Base-by-base conservation (phyloP, 2,329 filamentous ascomycete species). In the Atkinsonella hypoxylon region DNA sequence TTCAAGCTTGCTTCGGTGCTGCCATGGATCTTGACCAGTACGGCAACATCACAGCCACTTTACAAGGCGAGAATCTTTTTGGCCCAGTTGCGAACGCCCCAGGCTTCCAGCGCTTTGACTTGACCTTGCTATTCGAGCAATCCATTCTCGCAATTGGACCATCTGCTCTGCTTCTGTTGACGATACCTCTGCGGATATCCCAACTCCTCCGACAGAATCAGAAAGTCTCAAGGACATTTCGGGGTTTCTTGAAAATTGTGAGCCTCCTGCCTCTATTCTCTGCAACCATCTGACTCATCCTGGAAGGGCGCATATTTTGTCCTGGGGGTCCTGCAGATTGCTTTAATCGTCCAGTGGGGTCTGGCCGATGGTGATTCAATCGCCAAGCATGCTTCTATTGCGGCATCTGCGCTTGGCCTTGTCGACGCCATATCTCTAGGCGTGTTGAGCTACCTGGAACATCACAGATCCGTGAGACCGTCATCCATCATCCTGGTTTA, bases 401-500 rank as follows among this genome's bases (percentile, higher is more conserved):
- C 60, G 2, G 53, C 57, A 22, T 42, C 60, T 1, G 49, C 53
- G 0, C 54, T 71, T 15, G 64, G 63, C 4, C 53, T 63, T 5
- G 50, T 62, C 12, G 58, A 58, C 12, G 55, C 59, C 8, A 20
- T 64, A 15, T 52, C 53, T 11, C 48, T 66, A 31, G 45, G 53
- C 2, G 38, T 57, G 0, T 53, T 68, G 13, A 66, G 62, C 1
- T 65, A 60, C 44, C 10, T 54, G 2, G 64, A 67, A 47, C 66
- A 69, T 49, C 51, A 50, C 56, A 67, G 55, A 31, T 62, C 65
- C 5, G 58, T 62, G 0, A 57, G 68, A 2, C 70, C 70, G 0
- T 73, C 70, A 0, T 58, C 66, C 1, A 48, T 73, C 2, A 55
- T 74, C 18, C 63, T 56, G 12, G 54, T 55, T 31, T 73, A 67